Evolutionary conservation across 2,329 filamentous ascomycete genomes (phyloP).

Genomic region (Byssochlamys sp.): DNA sequence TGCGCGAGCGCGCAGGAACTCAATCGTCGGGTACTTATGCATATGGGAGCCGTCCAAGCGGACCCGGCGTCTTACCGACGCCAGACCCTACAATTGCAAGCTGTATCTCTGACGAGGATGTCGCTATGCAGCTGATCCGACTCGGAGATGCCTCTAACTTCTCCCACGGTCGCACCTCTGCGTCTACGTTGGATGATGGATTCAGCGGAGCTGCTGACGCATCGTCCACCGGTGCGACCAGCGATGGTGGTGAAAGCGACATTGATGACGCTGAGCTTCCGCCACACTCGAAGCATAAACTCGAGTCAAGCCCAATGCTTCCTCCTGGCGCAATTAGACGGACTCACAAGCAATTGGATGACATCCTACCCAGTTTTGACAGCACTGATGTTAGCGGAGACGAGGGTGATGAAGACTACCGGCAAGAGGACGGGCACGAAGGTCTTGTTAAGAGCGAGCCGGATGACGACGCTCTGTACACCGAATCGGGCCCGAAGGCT

Average conservation of each 20-base stretch:
- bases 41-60: constrained; percentile 28
- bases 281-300: constrained; percentile 32
- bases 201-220: constrained; percentile 82
- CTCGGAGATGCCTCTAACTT: constrained; percentile 89
- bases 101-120: constrained; percentile 95
- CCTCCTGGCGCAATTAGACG: constrained; percentile 38
- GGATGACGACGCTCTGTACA: constrained; percentile 35
- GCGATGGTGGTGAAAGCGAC: constrained; percentile 60
- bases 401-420: constrained; percentile 45
- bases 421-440: constrained; percentile 45
- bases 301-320: constrained; percentile 34
- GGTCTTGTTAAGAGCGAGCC: constrained; percentile 46
- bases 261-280: constrained; percentile 50
- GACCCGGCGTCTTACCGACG: constrained; percentile 65
- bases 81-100: constrained; percentile 95
- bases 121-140: constrained; percentile 92
- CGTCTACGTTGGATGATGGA: constrained; percentile 85
- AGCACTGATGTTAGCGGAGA: constrained; percentile 54
- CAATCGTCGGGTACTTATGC: constrained; percentile 35
- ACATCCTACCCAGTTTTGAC: constrained; percentile 48
- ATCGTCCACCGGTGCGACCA: constrained; percentile 73
- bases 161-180: constrained; percentile 83
- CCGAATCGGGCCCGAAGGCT: constrained; percentile 33
- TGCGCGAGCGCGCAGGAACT: constrained; percentile 55
- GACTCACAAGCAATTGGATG: constrained; percentile 41